phyloP scores from a whole-genome alignment of 306 rosid genomes.

The Fagus crenata region DNA sequence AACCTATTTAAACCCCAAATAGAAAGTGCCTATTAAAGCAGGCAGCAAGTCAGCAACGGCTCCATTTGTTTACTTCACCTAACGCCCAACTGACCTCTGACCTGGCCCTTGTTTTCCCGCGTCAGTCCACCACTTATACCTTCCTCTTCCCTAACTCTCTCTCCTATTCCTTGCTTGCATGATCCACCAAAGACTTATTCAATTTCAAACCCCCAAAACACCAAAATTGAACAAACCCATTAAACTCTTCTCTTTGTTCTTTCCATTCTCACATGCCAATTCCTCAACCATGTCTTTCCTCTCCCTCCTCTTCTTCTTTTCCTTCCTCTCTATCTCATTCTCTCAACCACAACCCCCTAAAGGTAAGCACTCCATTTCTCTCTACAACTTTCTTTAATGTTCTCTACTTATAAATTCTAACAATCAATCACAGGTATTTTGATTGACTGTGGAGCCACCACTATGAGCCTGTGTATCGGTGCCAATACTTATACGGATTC shows the following conservation, averaged over 20 bases:
- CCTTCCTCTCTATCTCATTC: slow-evolving; percentile 32
- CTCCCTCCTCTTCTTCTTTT: slow-evolving; percentile 37
- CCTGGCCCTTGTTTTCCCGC: slow-evolving; percentile 59
- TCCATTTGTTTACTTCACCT: neutral
- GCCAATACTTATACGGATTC: slow-evolving; percentile 65
- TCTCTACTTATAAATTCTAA: too few species aligned
- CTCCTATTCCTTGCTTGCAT: slow-evolving; percentile 42
- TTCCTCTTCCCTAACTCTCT: slow-evolving; percentile 45
- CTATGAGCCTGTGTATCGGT: slow-evolving; percentile 70
- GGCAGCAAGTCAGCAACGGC: neutral
- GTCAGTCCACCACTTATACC: slow-evolving; percentile 38
- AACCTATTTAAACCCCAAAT: too few species aligned
- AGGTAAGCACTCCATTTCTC: slow-evolving; percentile 33
- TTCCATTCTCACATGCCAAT: slow-evolving; percentile 19
- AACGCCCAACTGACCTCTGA: slow-evolving; percentile 15
- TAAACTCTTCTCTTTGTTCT: neutral
- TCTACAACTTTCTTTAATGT: neutral
- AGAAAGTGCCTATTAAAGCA: too few species aligned
- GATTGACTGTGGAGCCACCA: slow-evolving; percentile 61
- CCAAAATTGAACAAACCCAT: neutral
- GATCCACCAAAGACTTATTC: slow-evolving; percentile 41
- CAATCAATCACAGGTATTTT: slow-evolving; percentile 29
- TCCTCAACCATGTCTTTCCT: slow-evolving; percentile 44
- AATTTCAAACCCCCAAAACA: slow-evolving; percentile 19
- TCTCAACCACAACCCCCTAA: slow-evolving; percentile 43